Evolutionary conservation across 2,329 filamentous ascomycete genomes (phyloP).

Genomic region (Fusarium nelsonii): DNA sequence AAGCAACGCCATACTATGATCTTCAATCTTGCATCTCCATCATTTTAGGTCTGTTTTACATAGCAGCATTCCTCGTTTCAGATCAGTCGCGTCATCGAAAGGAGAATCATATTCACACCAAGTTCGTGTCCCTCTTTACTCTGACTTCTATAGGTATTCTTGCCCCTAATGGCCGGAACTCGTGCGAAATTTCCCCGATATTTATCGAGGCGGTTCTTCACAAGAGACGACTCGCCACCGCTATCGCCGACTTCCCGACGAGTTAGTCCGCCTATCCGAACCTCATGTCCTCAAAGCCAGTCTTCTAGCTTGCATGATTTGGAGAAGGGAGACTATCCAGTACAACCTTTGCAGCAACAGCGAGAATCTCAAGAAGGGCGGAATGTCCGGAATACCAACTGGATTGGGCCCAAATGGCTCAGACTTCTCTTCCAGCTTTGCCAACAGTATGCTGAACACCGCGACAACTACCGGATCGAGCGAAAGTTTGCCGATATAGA

Average conservation of each 20-base stretch:
- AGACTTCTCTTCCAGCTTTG: background rate
- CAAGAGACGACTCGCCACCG: background rate
- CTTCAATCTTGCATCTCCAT: background rate
- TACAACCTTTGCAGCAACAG: too few species aligned
- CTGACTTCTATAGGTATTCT: background rate
- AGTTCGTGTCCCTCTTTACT: background rate
- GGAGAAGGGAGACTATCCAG: background rate
- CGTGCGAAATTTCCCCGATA: background rate
- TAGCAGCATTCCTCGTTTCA: background rate
- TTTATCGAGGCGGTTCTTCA: background rate
- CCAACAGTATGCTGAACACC: too few species aligned
- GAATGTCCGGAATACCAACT: accelerated
- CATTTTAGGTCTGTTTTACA: background rate
- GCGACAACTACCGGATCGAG: background rate
- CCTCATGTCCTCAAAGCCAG: too few species aligned
- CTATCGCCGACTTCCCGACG: background rate
- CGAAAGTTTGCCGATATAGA: background rate
- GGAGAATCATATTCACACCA: background rate
- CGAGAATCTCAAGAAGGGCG: background rate
- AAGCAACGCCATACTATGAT: too few species aligned
- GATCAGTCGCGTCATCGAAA: background rate
- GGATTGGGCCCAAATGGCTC: background rate
- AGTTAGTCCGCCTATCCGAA: background rate
- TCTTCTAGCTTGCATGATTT: background rate
- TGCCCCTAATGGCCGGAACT: background rate